Evolutionary conservation across 345 rosid genomes (phyloP).

Genomic region (Moricandia arvensis): DNA sequence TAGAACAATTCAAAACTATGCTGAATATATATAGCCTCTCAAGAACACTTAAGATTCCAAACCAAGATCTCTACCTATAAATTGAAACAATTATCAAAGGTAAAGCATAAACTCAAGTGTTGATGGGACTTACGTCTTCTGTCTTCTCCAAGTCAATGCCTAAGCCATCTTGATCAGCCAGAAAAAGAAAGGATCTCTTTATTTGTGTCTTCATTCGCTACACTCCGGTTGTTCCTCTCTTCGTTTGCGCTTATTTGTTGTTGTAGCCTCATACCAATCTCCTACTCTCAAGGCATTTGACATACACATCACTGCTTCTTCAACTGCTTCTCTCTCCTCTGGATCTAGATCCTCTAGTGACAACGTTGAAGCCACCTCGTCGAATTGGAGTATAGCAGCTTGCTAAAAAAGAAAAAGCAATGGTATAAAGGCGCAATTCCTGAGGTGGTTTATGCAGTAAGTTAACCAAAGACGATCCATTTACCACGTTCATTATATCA

Average conservation of each 20-base stretch:
- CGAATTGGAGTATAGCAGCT: slow-evolving; percentile 44
- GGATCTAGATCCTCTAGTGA: slow-evolving; percentile 37
- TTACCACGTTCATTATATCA: slow-evolving; percentile 46
- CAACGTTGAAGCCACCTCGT: slow-evolving; percentile 40
- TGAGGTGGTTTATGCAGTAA: background rate
- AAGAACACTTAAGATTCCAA: background rate
- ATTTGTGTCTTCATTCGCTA: slow-evolving; percentile 28
- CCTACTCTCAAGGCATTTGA: slow-evolving; percentile 41
- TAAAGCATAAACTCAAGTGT: slow-evolving; percentile 4
- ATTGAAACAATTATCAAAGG: slow-evolving; percentile 1
- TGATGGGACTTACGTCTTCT: slow-evolving; percentile 23
- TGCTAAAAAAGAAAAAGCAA: slow-evolving; percentile 28
- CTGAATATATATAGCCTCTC: background rate
- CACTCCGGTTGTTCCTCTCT: slow-evolving; percentile 38
- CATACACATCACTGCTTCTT: slow-evolving; percentile 39
- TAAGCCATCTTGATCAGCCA: background rate
- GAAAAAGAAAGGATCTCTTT: background rate
- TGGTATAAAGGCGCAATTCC: background rate
- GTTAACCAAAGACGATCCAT: background rate
- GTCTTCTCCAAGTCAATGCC: background rate
- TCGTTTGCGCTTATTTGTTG: slow-evolving; percentile 33
- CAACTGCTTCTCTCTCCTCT: slow-evolving; percentile 38
- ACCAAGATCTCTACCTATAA: background rate
- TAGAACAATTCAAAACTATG: background rate
- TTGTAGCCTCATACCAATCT: slow-evolving; percentile 37